phyloP scores from a whole-genome alignment of 352 stramenopile species.

The Pythium pyrilobum region DNA sequence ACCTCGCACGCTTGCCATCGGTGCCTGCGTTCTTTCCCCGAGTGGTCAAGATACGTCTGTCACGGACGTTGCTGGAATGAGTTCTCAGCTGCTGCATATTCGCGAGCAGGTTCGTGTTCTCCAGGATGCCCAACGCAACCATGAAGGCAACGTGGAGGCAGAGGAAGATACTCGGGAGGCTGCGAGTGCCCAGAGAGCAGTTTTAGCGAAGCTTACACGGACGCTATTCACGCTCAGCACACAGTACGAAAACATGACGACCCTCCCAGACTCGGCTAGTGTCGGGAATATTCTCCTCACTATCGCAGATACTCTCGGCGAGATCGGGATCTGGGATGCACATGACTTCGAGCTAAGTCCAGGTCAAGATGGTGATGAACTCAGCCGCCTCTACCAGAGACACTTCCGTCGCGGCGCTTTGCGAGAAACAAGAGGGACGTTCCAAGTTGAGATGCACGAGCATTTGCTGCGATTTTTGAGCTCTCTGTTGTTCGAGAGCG shows the following conservation, averaged over 20 bases:
- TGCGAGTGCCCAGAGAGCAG: neutral
- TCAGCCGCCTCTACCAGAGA: constrained; percentile 47
- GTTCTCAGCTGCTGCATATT: constrained; percentile 5
- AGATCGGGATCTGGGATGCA: constrained; percentile 54
- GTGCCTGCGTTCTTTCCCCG: neutral
- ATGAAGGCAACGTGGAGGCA: neutral
- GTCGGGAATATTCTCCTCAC: constrained; percentile 8
- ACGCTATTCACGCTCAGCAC: constrained; percentile 51
- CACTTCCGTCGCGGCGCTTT: constrained; percentile 58
- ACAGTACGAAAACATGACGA: neutral
- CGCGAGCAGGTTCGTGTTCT: constrained; percentile 13
- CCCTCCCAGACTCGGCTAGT: neutral
- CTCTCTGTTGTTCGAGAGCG: constrained; percentile 63
- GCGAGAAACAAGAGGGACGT: constrained; percentile 40
- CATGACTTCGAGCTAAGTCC: constrained; percentile 60
- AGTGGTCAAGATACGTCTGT: neutral
- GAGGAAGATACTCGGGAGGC: constrained; percentile 3
- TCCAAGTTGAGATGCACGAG: constrained; percentile 53
- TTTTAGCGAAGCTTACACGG: constrained; percentile 38
- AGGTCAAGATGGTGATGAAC: constrained; percentile 34
- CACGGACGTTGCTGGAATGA: constrained; percentile 1
- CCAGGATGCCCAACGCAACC: neutral
- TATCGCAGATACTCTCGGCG: constrained; percentile 59
- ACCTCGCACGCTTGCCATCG: constrained; percentile 10
- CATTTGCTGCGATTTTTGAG: constrained; percentile 49